These are phyloP conservation scores for Magnusiomyces paraingens DNA, from an alignment of 1,139 yeast species.

Conservation along the genomic window DNA sequence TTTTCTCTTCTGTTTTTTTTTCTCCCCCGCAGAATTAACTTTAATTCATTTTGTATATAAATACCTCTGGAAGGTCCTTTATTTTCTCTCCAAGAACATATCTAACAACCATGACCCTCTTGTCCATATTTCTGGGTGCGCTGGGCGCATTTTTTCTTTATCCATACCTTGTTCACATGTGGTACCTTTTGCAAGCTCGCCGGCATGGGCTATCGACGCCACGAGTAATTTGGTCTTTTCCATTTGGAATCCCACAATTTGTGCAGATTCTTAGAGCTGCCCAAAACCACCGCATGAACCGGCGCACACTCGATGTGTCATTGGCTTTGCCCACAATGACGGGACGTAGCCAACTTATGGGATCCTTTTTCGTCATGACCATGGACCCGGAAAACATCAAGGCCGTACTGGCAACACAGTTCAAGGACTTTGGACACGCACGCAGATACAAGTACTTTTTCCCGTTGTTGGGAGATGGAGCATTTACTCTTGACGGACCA, in stretches of 20 bases:
- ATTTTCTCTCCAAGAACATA: too few relatives aligned
- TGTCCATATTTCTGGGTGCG: too few relatives aligned
- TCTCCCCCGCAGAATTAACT: too few relatives aligned
- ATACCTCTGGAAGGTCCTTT: too few relatives aligned
- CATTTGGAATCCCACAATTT: conserved; percentile 8
- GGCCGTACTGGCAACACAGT: conserved; percentile 36
- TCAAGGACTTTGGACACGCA: conserved; percentile 47
- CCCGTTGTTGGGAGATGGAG: conserved; percentile 49
- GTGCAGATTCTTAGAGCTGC: neutral
- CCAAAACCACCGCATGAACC: neutral
- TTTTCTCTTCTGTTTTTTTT: too few relatives aligned
- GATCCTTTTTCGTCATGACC: conserved; percentile 28
- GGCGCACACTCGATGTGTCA: neutral
- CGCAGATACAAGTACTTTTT: conserved; percentile 39
- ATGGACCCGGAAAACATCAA: conserved; percentile 43
- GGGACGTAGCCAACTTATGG: conserved; percentile 9
- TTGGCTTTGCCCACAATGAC: neutral
- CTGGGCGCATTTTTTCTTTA: too few relatives aligned
- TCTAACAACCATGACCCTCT: too few relatives aligned
- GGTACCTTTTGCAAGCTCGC: too few relatives aligned
- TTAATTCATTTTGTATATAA: too few relatives aligned
- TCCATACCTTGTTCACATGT: too few relatives aligned
- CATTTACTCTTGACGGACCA: conserved; percentile 50
- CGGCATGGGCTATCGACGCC: neutral
- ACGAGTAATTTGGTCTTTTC: neutral